phyloP scores from a whole-genome alignment of 805 yeast species.

The Yamadazyma kitorensis region DNA sequence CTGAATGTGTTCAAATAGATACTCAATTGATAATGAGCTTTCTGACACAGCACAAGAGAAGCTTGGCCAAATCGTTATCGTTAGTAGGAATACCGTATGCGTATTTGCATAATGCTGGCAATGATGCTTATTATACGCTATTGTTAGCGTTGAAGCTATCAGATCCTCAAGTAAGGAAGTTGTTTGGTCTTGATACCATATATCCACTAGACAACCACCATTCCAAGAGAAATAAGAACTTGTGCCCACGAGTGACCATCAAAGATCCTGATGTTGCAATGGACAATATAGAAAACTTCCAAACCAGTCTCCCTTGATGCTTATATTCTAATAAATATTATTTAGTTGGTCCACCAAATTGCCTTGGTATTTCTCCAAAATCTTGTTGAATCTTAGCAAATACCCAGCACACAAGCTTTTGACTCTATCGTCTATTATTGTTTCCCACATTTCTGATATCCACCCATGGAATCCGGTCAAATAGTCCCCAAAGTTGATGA shows the following conservation, averaged over 20 bases:
- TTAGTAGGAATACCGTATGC: conserved; percentile 52
- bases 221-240: conserved; percentile 3
- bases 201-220: conserved; percentile 4
- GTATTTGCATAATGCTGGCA: conserved; percentile 66
- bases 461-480: conserved; percentile 22
- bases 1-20: conserved; percentile 38
- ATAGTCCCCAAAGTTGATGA: conserved; percentile 20
- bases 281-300: conserved; percentile 1
- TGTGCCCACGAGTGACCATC: conserved; percentile 3
- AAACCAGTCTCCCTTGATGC: neutral
- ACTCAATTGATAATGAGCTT: conserved; percentile 32
- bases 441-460: conserved; percentile 31
- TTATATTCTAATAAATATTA: conserved; percentile 17
- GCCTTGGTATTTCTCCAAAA: conserved; percentile 25
- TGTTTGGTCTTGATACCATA: conserved; percentile 4
- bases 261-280: neutral
- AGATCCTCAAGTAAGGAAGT: conserved; percentile 25
- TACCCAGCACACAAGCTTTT: conserved; percentile 42
- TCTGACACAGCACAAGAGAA: conserved; percentile 7
- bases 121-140: conserved; percentile 64
- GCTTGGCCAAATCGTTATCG: conserved; percentile 44
- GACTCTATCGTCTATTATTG: conserved; percentile 32
- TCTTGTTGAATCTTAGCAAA: conserved; percentile 24
- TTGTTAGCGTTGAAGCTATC: conserved; percentile 46
- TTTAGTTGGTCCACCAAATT: conserved; percentile 30